Evolutionary conservation across 139 green algal genomes (phyloP), one percentile per base, ranked within the genome.

Genomic region (Chlamydomonas asymmetrica): DNA sequence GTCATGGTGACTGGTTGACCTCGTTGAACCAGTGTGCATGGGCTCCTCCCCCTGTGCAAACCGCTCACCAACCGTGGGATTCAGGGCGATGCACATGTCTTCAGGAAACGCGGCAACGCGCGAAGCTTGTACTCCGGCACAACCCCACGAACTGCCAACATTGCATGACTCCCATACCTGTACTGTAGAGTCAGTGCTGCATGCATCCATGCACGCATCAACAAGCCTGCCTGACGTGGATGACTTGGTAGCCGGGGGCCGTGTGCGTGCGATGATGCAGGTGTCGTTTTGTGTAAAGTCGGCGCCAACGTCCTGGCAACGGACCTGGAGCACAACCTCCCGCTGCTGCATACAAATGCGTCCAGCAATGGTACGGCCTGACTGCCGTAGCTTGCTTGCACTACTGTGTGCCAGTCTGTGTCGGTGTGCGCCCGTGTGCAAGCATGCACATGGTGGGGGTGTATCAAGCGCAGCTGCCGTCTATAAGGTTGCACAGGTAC

Each of bases 291-390:
- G 48, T 66, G 66, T 5, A 74, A 45, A 43, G 75, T 90, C 52
- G 85, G 88, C 22, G 85, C 81, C 9, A 39, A 18, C 22, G 84
- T 88, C 0, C 75, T 81, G 13, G 80, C 82, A 18, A 92, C 87
- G 18, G 89, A 93, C 74, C 76, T 93, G 56, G 56, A 16, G 5
- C 74, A 73, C 29, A 93, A 93, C 73, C 73, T 93, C 43, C 71
- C 82, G 4, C 82, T 93, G 57, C 71, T 93, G 59, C 40, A 37
- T 1, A 54, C 76, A 16, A 93, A 93, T 62, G 80, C 66, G 41
- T 49, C 61, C 0, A 25, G 23, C 0, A 93, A 92, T 60, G 87
- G 89, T 91, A 73, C 20, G 79, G 48, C 27, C 4, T 3, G 6
- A 35, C 9, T 2, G 54, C 27, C 0, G 5, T 16, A 49, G 29